A percentile compares a stretch with the other conserved stretches of the same genome.
phyloP scores from a whole-genome alignment of 2,329 filamentous ascomycete genomes.

The Dactylella cylindrospora region DNA sequence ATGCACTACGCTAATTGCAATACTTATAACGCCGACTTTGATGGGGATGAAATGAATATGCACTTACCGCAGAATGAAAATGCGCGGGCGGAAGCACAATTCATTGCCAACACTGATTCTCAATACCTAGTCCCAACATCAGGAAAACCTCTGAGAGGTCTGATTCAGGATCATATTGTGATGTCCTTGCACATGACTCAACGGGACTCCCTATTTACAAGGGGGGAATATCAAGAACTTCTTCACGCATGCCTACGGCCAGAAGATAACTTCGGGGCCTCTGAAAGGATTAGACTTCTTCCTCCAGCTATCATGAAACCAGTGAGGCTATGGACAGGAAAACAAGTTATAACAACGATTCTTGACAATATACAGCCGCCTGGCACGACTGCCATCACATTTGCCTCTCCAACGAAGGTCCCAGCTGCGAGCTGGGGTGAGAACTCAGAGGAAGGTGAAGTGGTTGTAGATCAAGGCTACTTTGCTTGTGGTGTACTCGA shows the following conservation, averaged over 20 bases:
- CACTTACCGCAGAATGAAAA: conserved; percentile 98
- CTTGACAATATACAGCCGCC: conserved; percentile 85
- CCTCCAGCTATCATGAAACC: conserved; percentile 82
- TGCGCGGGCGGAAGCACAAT: conserved; percentile 85
- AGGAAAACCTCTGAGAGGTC: conserved; percentile 86
- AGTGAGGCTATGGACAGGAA: conserved; percentile 83
- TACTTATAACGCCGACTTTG: conserved; percentile 98
- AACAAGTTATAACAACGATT: conserved; percentile 90
- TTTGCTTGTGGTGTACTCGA: conserved; percentile 89
- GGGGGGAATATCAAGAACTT: conserved; percentile 88
- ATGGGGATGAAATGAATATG: conserved; percentile 99
- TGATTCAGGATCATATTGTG: conserved; percentile 98
- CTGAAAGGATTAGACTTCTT: conserved; percentile 75
- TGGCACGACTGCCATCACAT: conserved; percentile 64
- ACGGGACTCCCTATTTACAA: conserved; percentile 85
- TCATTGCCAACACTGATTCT: conserved; percentile 93
- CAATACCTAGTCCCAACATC: conserved; percentile 94
- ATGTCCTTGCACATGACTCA: conserved; percentile 89
- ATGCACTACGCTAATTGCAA: conserved; percentile 99
- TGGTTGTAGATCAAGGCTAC: conserved; percentile 83
- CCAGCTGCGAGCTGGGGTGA: conserved; percentile 77
- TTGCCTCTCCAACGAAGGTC: conserved; percentile 66
- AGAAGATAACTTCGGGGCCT: conserved; percentile 56
- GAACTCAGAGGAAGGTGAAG: conserved; percentile 73
- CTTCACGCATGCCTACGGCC: conserved; percentile 86